These are phyloP conservation scores for Medicago lupulina DNA, from an alignment of 306 rosid species.

Conservation along the genomic window DNA sequence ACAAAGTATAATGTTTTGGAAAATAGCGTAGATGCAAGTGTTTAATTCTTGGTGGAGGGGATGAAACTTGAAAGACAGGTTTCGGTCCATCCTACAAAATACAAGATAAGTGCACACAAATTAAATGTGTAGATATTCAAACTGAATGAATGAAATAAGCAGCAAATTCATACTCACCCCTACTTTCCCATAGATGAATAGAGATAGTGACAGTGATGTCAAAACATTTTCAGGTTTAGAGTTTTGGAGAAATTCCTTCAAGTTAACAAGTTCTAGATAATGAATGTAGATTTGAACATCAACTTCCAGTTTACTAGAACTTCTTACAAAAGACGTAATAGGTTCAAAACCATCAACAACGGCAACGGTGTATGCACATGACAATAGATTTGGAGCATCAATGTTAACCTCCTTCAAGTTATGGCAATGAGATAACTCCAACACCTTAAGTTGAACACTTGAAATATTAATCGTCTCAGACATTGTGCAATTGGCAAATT, in stretches of 20 bases:
- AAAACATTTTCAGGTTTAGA: no score
- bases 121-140: no score
- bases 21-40: neutral
- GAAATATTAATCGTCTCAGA: conserved; percentile 43
- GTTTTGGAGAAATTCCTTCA: neutral
- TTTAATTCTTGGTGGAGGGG: conserved; percentile 38
- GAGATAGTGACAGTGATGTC: no score
- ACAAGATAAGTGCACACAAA: neutral
- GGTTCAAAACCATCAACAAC: no score
- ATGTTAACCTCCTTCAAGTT: conserved; percentile 35
- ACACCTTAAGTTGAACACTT: conserved; percentile 31
- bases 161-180: no score
- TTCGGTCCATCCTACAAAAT: conserved; percentile 23
- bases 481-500: conserved; percentile 15
- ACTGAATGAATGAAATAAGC: conserved; percentile 1
- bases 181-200: no score
- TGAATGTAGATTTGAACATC: no score
- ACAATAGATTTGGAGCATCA: conserved; percentile 39
- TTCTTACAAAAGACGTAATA: neutral
- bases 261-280: neutral
- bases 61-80: conserved; percentile 6
- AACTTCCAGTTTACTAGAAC: conserved; percentile 22
- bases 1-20: neutral
- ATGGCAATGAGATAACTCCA: conserved; percentile 27
- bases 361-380: neutral